These are phyloP conservation scores for Fusarium mangiferae DNA, from an alignment of 2,329 filamentous ascomycete species.

Conservation along the genomic window DNA sequence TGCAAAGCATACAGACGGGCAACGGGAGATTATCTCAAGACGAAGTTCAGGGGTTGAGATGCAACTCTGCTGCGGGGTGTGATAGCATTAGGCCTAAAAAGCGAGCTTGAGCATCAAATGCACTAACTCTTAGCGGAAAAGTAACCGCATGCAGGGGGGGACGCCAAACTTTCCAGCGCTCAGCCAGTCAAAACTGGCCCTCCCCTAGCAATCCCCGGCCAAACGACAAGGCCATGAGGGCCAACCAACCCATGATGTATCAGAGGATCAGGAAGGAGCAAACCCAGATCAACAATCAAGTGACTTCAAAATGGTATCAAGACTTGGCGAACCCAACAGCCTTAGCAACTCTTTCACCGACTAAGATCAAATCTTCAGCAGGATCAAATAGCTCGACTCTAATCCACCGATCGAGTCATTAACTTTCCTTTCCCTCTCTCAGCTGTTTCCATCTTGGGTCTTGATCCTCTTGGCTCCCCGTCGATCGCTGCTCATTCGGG, in stretches of 20 bases:
- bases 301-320: constrained; percentile 16
- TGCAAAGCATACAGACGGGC: constrained; percentile 2
- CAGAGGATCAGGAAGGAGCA: constrained; percentile 37
- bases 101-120: constrained; percentile 24
- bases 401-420: constrained; percentile 1
- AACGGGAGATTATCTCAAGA: constrained; percentile 26
- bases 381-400: neutral
- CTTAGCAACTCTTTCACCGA: neutral
- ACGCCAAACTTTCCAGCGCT: constrained; percentile 18
- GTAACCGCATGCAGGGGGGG: constrained; percentile 42
- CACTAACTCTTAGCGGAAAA: constrained; percentile 43
- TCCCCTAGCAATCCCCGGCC: constrained; percentile 12
- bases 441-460: constrained; percentile 2
- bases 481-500: constrained; percentile 42
- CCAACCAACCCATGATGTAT: constrained; percentile 31
- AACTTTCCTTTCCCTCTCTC: constrained; percentile 2
- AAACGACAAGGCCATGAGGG: constrained; percentile 13
- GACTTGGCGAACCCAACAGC: neutral
- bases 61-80: constrained; percentile 41
- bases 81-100: constrained; percentile 4
- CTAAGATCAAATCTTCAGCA: neutral
- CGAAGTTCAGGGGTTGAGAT: constrained; percentile 33
- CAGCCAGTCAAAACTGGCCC: constrained; percentile 18
- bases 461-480: constrained; percentile 13
- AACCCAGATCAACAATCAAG: constrained; percentile 20